Percentiles rank a stretch among this genome's conserved stretches.
Evolutionary conservation across 306 rosid species (phyloP).

Genomic region (Abrus precatorius): DNA sequence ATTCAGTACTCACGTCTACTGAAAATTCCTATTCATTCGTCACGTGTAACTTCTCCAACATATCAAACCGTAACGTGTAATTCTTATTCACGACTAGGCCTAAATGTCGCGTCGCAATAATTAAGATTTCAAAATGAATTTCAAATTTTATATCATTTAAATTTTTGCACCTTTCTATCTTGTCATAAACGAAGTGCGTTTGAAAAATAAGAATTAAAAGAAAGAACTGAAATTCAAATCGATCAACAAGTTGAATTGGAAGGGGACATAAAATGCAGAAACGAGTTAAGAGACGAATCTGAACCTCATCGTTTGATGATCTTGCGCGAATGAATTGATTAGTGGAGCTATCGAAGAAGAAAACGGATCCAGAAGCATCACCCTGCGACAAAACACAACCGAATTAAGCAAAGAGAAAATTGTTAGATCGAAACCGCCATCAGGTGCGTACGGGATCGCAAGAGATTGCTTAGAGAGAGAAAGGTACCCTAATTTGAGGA

Average conservation of each 20-base stretch:
- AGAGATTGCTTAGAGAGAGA: constrained; percentile 24
- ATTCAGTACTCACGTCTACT: constrained; percentile 28
- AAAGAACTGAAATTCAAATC: neutral
- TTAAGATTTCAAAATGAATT: constrained; percentile 26
- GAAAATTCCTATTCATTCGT: constrained; percentile 19
- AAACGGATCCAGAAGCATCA: constrained; percentile 55
- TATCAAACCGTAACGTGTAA: neutral
- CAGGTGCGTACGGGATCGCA: neutral
- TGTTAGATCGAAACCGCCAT: constrained; percentile 51
- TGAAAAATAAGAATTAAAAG: constrained; percentile 1
- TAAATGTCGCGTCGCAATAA: neutral
- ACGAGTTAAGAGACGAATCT: constrained; percentile 20
- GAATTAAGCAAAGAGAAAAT: constrained; percentile 40
- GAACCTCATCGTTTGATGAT: constrained; percentile 51
- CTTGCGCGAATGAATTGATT: constrained; percentile 54
- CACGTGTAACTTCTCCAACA: constrained; percentile 24
- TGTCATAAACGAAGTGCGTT: neutral
- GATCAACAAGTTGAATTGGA: constrained; percentile 41
- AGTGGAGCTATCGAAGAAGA: constrained; percentile 49
- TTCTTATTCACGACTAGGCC: neutral
- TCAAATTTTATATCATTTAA: neutral
- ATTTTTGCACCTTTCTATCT: neutral
- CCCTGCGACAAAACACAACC: constrained; percentile 42
- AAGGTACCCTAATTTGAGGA: constrained; percentile 50
- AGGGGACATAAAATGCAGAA: neutral